phyloP scores from a whole-genome alignment of 2,329 filamentous ascomycete genomes.

The Orbilia brochopaga region DNA sequence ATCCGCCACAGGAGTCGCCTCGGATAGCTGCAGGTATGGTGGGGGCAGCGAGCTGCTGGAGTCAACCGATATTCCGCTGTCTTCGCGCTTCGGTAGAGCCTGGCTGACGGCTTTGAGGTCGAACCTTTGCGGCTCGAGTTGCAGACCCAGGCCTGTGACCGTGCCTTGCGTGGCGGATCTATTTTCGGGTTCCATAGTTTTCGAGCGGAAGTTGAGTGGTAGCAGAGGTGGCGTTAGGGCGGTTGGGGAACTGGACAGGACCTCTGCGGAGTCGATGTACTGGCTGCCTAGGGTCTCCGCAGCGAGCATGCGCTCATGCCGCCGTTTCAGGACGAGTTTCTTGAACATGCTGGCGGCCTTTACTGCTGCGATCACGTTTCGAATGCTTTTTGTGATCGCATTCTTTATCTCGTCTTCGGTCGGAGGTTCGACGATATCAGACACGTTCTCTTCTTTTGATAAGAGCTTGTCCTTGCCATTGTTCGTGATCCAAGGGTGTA shows the following conservation, averaged over 20 bases:
- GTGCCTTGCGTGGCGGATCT: slow-evolving; percentile 62
- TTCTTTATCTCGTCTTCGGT: slow-evolving; percentile 89
- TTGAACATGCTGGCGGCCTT: slow-evolving; percentile 93
- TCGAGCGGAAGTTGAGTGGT: slow-evolving; percentile 56
- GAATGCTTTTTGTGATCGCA: slow-evolving; percentile 89
- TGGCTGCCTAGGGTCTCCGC: slow-evolving; percentile 13
- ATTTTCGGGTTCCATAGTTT: slow-evolving; percentile 64
- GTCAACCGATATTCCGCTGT: slow-evolving; percentile 46
- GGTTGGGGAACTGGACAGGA: slow-evolving; percentile 39
- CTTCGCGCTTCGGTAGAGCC: slow-evolving; percentile 51
- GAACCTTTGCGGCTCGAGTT: slow-evolving; percentile 59
- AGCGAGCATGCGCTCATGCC: slow-evolving; percentile 45
- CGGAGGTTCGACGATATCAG: slow-evolving; percentile 77
- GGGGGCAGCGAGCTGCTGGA: slow-evolving; percentile 10
- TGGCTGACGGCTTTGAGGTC: slow-evolving; percentile 50
- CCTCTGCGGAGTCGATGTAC: slow-evolving; percentile 23
- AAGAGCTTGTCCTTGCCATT: slow-evolving; percentile 77
- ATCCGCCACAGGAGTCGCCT: slow-evolving; percentile 57
- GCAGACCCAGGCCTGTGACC: slow-evolving; percentile 64
- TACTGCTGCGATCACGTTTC: slow-evolving; percentile 82
- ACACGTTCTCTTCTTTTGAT: slow-evolving; percentile 82
- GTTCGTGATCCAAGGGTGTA: slow-evolving; percentile 91
- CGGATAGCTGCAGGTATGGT: slow-evolving; percentile 58
- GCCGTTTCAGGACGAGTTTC: slow-evolving; percentile 56
- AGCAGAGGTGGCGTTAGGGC: slow-evolving; percentile 24